Conservation (phyloP, 805 yeast genomes). For the Kregervanrija delftensis region DNA sequence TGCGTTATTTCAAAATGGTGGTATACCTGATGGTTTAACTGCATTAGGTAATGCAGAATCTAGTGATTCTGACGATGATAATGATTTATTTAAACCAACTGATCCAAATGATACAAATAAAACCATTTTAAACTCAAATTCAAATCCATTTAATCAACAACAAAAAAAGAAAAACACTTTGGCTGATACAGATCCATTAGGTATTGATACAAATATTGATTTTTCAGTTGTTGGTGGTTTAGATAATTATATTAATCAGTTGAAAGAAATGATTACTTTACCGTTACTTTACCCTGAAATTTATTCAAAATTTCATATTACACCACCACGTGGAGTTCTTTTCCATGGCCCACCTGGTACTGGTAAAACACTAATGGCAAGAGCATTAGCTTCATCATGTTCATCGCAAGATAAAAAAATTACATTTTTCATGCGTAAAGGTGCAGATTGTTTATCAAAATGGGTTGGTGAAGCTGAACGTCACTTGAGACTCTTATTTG, state of each 20-base stretch:
- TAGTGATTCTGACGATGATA: constrained; percentile 44
- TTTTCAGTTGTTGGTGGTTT: constrained; percentile 81
- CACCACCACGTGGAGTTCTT: constrained; percentile 95
- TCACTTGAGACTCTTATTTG: constrained; percentile 82
- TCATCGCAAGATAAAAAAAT: constrained; percentile 79
- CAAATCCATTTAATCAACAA: background rate
- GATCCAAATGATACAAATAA: constrained; percentile 26
- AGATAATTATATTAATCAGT: constrained; percentile 81
- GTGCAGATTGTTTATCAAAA: constrained; percentile 93
- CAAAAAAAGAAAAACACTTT: constrained; percentile 47
- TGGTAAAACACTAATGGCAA: constrained; percentile 95
- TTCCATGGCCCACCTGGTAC: constrained; percentile 99
- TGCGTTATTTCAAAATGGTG: constrained; percentile 65
- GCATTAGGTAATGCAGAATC: constrained; percentile 33
- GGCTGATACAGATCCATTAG: constrained; percentile 91
- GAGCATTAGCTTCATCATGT: constrained; percentile 94
- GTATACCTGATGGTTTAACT: constrained; percentile 38
- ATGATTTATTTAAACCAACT: constrained; percentile 29
- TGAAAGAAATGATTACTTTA: constrained; percentile 94
- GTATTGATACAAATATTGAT: constrained; percentile 62
- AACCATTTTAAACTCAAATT: constrained; percentile 1
- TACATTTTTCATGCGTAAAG: constrained; percentile 96
- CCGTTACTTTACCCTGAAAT: constrained; percentile 92
- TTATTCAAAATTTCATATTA: constrained; percentile 79
- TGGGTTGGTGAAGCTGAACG: constrained; percentile 99